Evolutionary conservation across 2,329 filamentous ascomycete species (phyloP).

Genomic region (Aspergillus neotritici): DNA sequence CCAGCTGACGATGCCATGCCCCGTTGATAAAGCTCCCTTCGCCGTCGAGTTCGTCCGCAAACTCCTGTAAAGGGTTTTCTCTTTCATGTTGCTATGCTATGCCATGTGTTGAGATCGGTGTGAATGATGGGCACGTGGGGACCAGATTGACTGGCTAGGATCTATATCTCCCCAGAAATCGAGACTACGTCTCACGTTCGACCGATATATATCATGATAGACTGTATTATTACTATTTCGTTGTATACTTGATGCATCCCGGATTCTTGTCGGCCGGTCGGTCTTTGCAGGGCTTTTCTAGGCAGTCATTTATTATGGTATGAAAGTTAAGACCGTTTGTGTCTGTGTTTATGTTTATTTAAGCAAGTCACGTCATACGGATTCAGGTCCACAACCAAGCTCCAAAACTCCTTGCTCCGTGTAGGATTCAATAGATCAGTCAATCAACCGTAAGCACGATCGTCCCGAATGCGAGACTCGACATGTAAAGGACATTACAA

Average conservation of each 20-base stretch:
- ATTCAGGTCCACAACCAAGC: neutral
- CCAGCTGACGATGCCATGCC: neutral
- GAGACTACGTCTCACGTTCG: neutral
- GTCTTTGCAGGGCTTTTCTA: no score
- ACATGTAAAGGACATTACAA: neutral
- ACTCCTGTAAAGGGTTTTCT: conserved; percentile 41
- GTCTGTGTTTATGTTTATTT: no score
- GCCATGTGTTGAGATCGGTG: conserved; percentile 1
- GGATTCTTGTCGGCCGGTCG: no score
- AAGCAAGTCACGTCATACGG: no score
- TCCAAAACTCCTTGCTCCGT: conserved; percentile 11
- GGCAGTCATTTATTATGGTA: no score
- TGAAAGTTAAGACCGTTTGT: no score
- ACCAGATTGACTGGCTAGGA: neutral
- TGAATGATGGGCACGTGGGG: no score
- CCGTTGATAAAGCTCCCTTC: conserved; percentile 39
- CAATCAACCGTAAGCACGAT: conserved; percentile 7
- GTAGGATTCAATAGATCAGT: conserved; percentile 1
- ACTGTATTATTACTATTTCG: no score
- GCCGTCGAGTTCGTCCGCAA: conserved; percentile 46
- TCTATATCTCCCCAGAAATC: no score
- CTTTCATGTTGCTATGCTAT: neutral
- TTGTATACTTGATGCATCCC: no score
- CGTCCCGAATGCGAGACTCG: no score
- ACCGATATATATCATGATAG: no score